Percentiles rank a stretch among this genome's conserved stretches.
Evolutionary conservation across 495 filamentous ascomycete species (phyloP).

Genomic region (Penicillium egyptiacum): DNA sequence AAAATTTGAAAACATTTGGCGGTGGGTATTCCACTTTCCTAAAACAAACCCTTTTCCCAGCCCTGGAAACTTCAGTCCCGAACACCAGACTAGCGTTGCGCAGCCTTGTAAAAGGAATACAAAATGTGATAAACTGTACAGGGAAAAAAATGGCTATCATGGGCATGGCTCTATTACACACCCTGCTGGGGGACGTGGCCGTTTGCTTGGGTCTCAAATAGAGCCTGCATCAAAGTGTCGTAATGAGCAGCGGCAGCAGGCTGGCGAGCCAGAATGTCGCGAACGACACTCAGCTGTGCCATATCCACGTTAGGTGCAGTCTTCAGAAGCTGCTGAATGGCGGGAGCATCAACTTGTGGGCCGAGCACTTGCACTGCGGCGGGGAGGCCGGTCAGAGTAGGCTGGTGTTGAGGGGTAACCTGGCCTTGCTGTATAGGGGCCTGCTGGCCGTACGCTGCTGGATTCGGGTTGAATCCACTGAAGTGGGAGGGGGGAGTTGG

Average conservation of each 20-base stretch:
- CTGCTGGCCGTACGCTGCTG: slow-evolving; percentile 41
- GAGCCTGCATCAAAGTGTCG: slow-evolving; percentile 37
- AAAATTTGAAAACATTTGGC: slow-evolving; percentile 9
- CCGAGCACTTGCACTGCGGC: slow-evolving; percentile 57
- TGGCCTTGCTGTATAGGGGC: slow-evolving; percentile 24
- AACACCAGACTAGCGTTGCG: slow-evolving; percentile 20
- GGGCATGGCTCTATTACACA: slow-evolving; percentile 17
- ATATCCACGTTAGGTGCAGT: slow-evolving; percentile 62
- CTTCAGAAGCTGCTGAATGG: slow-evolving; percentile 64
- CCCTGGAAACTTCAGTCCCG: slow-evolving; percentile 9
- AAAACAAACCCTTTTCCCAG: slow-evolving; percentile 15
- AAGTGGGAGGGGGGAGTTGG: slow-evolving; percentile 30
- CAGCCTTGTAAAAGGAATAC: slow-evolving; percentile 12
- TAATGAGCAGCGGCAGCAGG: slow-evolving; percentile 45
- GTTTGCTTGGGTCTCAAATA: slow-evolving; percentile 41
- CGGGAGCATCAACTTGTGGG: slow-evolving; percentile 56
- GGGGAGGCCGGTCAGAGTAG: slow-evolving; percentile 25
- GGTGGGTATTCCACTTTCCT: slow-evolving; percentile 24
- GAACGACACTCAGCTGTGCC: slow-evolving; percentile 63
- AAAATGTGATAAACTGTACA: slow-evolving; percentile 22
- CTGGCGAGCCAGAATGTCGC: slow-evolving; percentile 55
- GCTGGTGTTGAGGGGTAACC: slow-evolving; percentile 15
- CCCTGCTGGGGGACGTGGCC: slow-evolving; percentile 32
- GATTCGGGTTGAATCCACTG: slow-evolving; percentile 18
- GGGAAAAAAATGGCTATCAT: slow-evolving; percentile 15